These are phyloP conservation scores for Cystofilobasidium macerans DNA, from an alignment of 768 basidiomycete species.

Conservation along the genomic window DNA sequence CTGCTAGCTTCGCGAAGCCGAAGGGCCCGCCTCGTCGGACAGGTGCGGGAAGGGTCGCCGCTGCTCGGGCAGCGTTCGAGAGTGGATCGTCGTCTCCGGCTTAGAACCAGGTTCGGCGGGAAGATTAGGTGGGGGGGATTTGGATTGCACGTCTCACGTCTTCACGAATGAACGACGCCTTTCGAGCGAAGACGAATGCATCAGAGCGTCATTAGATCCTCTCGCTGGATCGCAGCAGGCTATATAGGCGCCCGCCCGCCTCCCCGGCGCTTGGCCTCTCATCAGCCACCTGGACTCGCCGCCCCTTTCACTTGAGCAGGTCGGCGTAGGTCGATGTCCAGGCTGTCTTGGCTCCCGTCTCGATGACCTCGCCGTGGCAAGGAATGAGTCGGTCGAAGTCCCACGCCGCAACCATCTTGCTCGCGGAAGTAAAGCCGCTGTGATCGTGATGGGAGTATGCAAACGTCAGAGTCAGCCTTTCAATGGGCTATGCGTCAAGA, in stretches of 20 bases:
- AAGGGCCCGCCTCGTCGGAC: slow-evolving; percentile 15
- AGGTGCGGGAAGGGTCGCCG: slow-evolving; percentile 19
- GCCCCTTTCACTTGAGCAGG: not conserved
- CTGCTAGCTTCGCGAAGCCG: slow-evolving; percentile 13
- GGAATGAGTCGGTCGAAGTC: slow-evolving; percentile 52
- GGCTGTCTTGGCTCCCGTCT: slow-evolving; percentile 45
- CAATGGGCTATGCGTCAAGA: too few relatives aligned
- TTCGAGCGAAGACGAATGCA: too few relatives aligned
- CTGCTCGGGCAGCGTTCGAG: slow-evolving; percentile 13
- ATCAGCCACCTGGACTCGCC: not conserved
- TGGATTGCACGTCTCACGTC: too few relatives aligned
- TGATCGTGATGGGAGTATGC: not conserved
- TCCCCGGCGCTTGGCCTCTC: not conserved
- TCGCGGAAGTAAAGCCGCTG: slow-evolving; percentile 35
- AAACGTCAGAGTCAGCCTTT: too few relatives aligned
- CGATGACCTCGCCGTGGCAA: slow-evolving; percentile 51
- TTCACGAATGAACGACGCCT: too few relatives aligned
- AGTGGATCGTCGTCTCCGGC: not conserved
- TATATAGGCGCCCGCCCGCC: too few relatives aligned
- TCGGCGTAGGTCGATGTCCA: not conserved
- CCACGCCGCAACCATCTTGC: slow-evolving; percentile 54
- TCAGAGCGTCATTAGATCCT: not conserved
- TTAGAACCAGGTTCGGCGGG: too few relatives aligned
- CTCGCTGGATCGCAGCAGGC: too few relatives aligned
- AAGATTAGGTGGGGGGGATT: too few relatives aligned